A percentile compares a stretch with the other conserved stretches of the same genome.
These are phyloP conservation scores for Erythrobasidium hasegawianum DNA, from an alignment of 1,284 basidiomycete genomes.

Conservation along the genomic window DNA sequence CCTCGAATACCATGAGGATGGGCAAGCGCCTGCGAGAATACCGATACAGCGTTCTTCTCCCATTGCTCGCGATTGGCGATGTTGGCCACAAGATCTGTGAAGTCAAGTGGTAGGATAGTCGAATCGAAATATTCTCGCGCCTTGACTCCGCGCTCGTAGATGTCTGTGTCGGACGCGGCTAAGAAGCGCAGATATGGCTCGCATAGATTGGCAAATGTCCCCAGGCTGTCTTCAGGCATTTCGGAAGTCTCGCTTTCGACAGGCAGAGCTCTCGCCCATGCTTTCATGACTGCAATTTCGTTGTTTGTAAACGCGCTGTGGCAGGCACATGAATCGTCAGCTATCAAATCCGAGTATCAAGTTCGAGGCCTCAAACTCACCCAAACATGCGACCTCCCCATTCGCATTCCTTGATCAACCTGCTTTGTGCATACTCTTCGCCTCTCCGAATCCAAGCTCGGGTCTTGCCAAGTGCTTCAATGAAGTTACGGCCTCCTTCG, in stretches of 20 bases:
- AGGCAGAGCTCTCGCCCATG: constrained; percentile 39
- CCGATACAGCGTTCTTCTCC: not conserved
- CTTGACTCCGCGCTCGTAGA: not conserved
- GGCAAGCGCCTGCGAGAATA: not conserved
- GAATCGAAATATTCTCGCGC: not conserved
- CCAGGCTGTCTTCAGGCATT: not conserved
- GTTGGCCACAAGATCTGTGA: not conserved
- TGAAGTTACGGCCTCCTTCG: constrained; percentile 39
- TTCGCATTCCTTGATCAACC: constrained; percentile 43
- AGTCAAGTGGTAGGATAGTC: not conserved
- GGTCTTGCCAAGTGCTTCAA: constrained; percentile 16
- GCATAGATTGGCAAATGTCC: not conserved
- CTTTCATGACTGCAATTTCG: no score
- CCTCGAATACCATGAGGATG: not conserved
- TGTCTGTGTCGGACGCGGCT: not conserved
- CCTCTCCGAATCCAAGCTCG: constrained; percentile 43
- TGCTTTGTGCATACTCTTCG: constrained; percentile 37
- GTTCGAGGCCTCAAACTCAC: not conserved
- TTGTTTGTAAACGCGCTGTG: no score
- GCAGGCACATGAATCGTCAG: no score
- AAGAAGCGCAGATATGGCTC: not conserved
- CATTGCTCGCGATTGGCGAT: not conserved
- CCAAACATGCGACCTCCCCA: constrained; percentile 49
- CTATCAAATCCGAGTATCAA: no score
- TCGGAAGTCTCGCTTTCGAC: not conserved